phyloP scores from a whole-genome alignment of 805 yeast species.

The Torulaspora franciscae region DNA sequence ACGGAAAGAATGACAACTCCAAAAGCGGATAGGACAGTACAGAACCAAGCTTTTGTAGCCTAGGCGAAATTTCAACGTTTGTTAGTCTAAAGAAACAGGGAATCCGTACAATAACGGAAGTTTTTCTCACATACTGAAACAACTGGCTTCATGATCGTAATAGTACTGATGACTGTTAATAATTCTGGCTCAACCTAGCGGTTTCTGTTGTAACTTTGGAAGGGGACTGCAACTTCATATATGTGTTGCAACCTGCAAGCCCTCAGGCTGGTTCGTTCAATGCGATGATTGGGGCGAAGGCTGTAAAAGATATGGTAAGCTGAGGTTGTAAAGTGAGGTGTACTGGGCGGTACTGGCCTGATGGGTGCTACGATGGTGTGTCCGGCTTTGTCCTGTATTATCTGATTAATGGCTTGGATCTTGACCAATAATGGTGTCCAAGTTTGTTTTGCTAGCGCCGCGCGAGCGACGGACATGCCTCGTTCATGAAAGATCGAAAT shows the following conservation, averaged over 20 bases:
- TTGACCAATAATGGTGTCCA: neutral
- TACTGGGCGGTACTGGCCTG: neutral
- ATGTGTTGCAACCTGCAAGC: slow-evolving; percentile 5
- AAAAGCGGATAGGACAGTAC: slow-evolving; percentile 88
- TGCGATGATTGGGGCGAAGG: slow-evolving; percentile 1
- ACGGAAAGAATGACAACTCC: slow-evolving; percentile 84
- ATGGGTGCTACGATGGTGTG: neutral
- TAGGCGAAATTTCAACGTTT: slow-evolving; percentile 20
- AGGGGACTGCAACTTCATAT: slow-evolving; percentile 2
- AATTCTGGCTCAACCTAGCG: neutral
- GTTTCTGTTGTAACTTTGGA: neutral
- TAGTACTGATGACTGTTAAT: neutral
- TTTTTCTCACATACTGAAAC: slow-evolving; percentile 42
- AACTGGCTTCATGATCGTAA: slow-evolving; percentile 41
- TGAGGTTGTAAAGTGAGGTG: neutral
- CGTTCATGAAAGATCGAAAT: no score
- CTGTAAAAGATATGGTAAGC: neutral
- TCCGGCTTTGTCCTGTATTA: neutral
- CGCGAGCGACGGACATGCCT: neutral
- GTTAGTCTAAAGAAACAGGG: slow-evolving; percentile 3
- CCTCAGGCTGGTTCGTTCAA: slow-evolving; percentile 4
- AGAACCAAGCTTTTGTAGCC: slow-evolving; percentile 90
- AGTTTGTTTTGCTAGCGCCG: neutral
- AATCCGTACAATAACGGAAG: neutral
- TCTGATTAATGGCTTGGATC: neutral